These are phyloP conservation scores for Uronychia setigera DNA, from an alignment of 73 alveolate species.

Conservation along the genomic window DNA sequence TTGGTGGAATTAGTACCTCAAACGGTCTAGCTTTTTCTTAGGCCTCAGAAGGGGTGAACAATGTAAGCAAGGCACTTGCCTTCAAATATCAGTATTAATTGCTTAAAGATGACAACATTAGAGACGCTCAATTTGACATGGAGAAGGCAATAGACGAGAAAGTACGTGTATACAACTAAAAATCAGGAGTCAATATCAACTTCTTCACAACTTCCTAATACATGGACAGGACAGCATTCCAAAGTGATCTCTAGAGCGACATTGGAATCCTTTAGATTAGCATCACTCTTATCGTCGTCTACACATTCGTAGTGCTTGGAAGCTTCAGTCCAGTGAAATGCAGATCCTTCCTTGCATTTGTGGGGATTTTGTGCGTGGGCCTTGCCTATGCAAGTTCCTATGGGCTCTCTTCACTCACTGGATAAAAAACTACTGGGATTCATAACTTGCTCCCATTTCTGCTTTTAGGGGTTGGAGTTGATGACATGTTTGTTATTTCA, in stretches of 20 bases:
- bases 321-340: neutral
- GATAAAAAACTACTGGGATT: slow-evolving; percentile 1
- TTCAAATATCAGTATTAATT: neutral
- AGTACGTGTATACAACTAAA: neutral
- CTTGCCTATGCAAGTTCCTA: neutral
- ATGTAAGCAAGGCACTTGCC: neutral
- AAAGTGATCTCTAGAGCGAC: neutral
- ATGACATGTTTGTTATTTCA: slow-evolving; percentile 52
- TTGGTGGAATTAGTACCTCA: slow-evolving; percentile 10
- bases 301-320: neutral
- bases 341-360: neutral
- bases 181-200: neutral
- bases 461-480: slow-evolving; percentile 62
- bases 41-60: neutral
- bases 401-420: neutral
- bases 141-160: neutral
- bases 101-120: neutral
- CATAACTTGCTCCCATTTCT: slow-evolving; percentile 19
- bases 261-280: neutral
- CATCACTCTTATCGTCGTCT: neutral
- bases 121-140: neutral
- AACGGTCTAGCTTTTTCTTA: neutral
- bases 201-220: neutral
- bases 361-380: neutral
- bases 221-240: slow-evolving; percentile 1